Percentiles rank a stretch among this genome's conserved stretches.
Evolutionary conservation across 164 flowering plant species (phyloP).

Genomic region (Annona cherimola): DNA sequence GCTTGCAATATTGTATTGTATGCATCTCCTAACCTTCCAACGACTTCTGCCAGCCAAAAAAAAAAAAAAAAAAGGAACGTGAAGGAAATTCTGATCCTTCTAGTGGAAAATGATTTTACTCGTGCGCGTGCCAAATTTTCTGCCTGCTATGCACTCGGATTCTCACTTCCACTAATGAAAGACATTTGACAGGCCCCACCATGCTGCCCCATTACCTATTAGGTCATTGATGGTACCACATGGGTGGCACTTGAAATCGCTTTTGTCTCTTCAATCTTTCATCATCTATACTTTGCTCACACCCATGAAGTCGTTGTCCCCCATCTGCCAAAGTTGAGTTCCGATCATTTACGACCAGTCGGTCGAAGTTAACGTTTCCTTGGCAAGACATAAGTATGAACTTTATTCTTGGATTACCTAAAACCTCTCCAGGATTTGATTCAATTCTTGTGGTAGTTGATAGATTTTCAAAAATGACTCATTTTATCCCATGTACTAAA

Average conservation of each 20-base stretch:
- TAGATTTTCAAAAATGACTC: too few species aligned
- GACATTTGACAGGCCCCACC: not conserved
- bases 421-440: too few species aligned
- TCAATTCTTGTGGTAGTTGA: too few species aligned
- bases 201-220: not conserved
- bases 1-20: not conserved
- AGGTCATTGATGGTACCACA: not conserved
- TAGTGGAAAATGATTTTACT: conserved; percentile 1
- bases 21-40: not conserved
- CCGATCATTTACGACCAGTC: too few species aligned
- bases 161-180: not conserved
- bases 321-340: not conserved
- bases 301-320: not conserved
- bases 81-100: not conserved
- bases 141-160: not conserved
- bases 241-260: not conserved
- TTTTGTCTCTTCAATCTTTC: not conserved
- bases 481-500: too few species aligned
- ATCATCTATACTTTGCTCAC: not conserved
- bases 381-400: not conserved
- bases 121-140: not conserved
- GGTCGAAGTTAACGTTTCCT: too few species aligned
- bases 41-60: not conserved
- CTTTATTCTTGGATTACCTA: too few species aligned
- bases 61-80: not conserved